A percentile compares a stretch with the other conserved stretches of the same genome.
Conservation (phyloP, 768 basidiomycete genomes). For the Leccinum pellstonianum region DNA sequence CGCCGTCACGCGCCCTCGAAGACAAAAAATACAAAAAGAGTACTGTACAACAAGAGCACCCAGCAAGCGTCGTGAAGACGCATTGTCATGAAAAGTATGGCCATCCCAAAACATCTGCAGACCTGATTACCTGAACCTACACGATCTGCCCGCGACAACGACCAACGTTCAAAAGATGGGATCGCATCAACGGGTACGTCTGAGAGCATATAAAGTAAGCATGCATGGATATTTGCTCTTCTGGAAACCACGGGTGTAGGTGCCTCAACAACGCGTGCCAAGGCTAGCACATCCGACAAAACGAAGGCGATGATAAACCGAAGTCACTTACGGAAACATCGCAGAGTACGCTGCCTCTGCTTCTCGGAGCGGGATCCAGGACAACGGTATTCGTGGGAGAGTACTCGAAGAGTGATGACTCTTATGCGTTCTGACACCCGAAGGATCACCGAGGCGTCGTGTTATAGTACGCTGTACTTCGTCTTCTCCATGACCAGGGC, state of each 20-base stretch:
- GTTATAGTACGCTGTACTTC: not conserved
- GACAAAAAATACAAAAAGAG: not conserved
- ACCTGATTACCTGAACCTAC: not conserved
- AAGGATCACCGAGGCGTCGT: not conserved
- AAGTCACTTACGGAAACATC: conserved; percentile 27
- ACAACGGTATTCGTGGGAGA: conserved; percentile 18
- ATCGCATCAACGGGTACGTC: not conserved
- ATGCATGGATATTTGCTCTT: not conserved
- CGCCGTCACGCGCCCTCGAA: not conserved
- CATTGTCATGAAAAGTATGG: not conserved
- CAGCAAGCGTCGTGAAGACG: not conserved
- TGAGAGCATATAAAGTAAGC: not conserved
- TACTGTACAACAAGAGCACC: not conserved
- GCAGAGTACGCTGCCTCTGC: conserved; percentile 28
- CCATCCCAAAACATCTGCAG: not conserved
- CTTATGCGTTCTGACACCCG: conserved; percentile 1
- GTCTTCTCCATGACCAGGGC: not conserved
- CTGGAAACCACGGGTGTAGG: not conserved
- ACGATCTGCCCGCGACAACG: not conserved
- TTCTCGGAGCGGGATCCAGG: conserved; percentile 26
- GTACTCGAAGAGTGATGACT: not conserved
- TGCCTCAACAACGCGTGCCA: not conserved
- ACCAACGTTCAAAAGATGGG: not conserved
- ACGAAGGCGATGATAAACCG: not conserved
- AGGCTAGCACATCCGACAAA: conserved; percentile 5